Evolutionary conservation across 176 grass and related monocot genomes (phyloP), one percentile per base, ranked within the genome.

Genomic region (Metroxylon sagu): DNA sequence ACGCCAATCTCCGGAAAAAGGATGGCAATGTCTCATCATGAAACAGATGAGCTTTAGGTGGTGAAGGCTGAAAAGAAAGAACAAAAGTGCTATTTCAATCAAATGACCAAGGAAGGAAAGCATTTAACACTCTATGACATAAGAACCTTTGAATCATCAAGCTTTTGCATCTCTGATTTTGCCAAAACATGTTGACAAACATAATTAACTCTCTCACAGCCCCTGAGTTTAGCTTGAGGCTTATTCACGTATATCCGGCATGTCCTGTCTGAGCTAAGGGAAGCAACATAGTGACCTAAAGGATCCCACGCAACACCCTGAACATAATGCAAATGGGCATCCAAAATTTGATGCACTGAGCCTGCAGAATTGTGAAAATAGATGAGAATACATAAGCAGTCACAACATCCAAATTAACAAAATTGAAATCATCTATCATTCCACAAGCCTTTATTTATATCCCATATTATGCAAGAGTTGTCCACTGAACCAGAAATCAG

Each of bases 401-500:
- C 0, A 43, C 35, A 43, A 14, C 35, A 43, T 43, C 35, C 35
- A 43, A 43, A 43, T 12, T 12, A 43, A 43, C 35, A 43, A 14
- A 43, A 43, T 43, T 43, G 35, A 43, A 12, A 43, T 43, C 8
- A 2, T 43, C 14, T 14, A 10, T 43, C 35, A 65, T 56, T 2
- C 50, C 25, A 18, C 39, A 26, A 23, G 88, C 93, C 87, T 92
- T 98, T 98, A 59, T 52, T 81, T 76, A 83, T 80, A 30, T 98
- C 84, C 93, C 93, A 98, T 62, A 98, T 80, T 73, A 98, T 92
- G 79, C 87, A 98, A 79, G 81, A 88, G 66, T 98, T 98, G 66
- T 98, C 93, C 68, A 98, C 81, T 64, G 92, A 96, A 26, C 86
- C 83, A 54, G 92, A 90, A 82, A 96, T 84, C 55, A 96, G 64